Evolutionary conservation across 129 eudicot genomes (phyloP), one percentile per base, ranked within the genome.

Genomic region (Oenanthe sinensis): DNA sequence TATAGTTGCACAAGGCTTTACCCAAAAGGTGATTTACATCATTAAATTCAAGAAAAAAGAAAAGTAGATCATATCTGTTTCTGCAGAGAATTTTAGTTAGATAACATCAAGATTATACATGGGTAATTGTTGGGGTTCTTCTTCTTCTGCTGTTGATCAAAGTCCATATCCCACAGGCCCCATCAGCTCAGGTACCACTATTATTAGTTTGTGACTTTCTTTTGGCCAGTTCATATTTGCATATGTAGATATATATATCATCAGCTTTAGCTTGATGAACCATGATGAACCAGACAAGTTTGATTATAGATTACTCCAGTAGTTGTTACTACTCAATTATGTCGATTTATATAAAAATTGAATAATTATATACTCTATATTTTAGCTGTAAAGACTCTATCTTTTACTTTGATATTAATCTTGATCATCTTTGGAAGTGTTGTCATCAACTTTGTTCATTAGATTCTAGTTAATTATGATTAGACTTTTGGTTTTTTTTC

Each of bases 71-170:
- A 45, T 12, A 6, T 65, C 43, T 16, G 42, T 30, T 37, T 78
- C 65, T 44, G 4, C 60, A 24, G 2, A 47, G 7, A 67, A 26
- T 12, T 16, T 15, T 3, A 14, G 28, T 14, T 2, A 26, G 19
- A 24, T 5, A 42, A 16, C 43, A 76, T 67, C 36, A 54, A 46
- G 37, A 74, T 74, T 46, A 2, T 14, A 33, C 2, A 83, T 87
- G 90, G 90, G 90, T 54, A 71, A 36, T 81, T 87, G 90, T 83
- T 84, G 84, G 80, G 74, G 82, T 81, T 81, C 85, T 84, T 65
- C 65, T 52, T 52, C 62, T 81, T 78, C 87, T 77, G 40, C 83
- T 52, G 79, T 55, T 20, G 30, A 70, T 68, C 82, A 76, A 30
- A 84, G 78, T 69, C 85, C 83, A 20, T 60, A 30, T 28, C 68